These are phyloP conservation scores for Betula pendula DNA, from an alignment of 306 rosid species.

Conservation along the genomic window DNA sequence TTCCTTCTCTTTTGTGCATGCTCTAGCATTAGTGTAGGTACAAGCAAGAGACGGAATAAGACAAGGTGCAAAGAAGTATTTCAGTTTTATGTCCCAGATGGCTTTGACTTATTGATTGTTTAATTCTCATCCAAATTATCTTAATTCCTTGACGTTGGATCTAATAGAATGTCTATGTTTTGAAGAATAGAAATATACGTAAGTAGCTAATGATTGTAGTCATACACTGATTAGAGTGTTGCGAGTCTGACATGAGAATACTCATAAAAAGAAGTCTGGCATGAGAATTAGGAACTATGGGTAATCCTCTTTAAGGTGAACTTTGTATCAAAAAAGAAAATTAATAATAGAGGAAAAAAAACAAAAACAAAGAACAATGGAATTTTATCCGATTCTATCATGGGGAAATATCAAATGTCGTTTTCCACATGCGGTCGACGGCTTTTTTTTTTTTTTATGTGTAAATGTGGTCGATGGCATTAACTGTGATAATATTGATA, in stretches of 20 bases:
- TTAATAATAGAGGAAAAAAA: neutral
- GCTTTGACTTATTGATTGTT: neutral
- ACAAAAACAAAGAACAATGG: neutral
- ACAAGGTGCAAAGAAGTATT: neutral
- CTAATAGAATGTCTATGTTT: no score
- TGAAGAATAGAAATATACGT: no score
- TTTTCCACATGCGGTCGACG: neutral
- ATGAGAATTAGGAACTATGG: neutral
- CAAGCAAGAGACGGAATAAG: neutral
- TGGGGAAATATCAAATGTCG: neutral
- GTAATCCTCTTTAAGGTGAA: neutral
- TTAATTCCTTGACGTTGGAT: neutral
- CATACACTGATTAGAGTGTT: no score
- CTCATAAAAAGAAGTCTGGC: no score
- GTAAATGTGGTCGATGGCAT: no score
- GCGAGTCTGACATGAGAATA: no score
- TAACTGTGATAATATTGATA: no score
- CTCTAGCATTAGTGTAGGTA: neutral
- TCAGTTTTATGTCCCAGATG: neutral
- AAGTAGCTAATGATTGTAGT: neutral
- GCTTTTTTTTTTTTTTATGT: no score
- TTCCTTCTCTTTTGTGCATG: neutral
- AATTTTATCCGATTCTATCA: neutral
- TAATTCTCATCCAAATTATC: neutral
- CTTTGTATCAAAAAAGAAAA: neutral